A percentile compares a stretch with the other conserved stretches of the same genome.
These are phyloP conservation scores for Russula sp. DNA, from an alignment of 768 basidiomycete genomes.

Conservation along the genomic window DNA sequence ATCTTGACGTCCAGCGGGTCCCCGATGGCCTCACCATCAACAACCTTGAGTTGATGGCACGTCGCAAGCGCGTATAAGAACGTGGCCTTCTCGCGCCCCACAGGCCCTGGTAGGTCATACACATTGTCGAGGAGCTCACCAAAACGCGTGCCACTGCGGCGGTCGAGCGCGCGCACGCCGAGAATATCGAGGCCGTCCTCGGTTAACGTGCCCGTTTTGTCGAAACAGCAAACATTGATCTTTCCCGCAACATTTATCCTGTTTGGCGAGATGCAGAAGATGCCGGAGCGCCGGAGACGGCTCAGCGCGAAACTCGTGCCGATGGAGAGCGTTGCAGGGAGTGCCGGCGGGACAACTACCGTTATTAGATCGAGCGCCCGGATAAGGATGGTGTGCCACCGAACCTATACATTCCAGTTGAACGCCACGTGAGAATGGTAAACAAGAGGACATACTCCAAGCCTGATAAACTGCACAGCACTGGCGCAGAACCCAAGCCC, in stretches of 20 bases:
- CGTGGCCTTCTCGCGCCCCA: slow-evolving; percentile 64
- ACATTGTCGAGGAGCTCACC: slow-evolving; percentile 87
- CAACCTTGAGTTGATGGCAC: slow-evolving; percentile 90
- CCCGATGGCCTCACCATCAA: slow-evolving; percentile 83
- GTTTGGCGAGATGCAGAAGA: slow-evolving; percentile 96
- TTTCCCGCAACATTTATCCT: slow-evolving; percentile 94
- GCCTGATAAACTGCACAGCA: slow-evolving; percentile 84
- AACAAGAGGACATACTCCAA: slow-evolving; percentile 55
- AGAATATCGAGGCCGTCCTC: slow-evolving; percentile 98
- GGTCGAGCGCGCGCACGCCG: slow-evolving; percentile 82
- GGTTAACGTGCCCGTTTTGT: slow-evolving; percentile 97
- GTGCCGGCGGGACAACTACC: slow-evolving; percentile 93
- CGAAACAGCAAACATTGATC: slow-evolving; percentile 96
- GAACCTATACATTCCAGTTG: slow-evolving; percentile 46
- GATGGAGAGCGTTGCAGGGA: slow-evolving; percentile 95
- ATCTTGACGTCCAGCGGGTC: slow-evolving; percentile 97
- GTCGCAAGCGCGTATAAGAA: slow-evolving; percentile 92
- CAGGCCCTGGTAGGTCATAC: slow-evolving; percentile 62
- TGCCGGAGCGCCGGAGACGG: slow-evolving; percentile 77
- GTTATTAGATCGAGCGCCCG: slow-evolving; percentile 95
- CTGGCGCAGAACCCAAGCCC: slow-evolving; percentile 86
- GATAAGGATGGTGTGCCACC: slow-evolving; percentile 84
- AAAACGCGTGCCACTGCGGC: slow-evolving; percentile 54
- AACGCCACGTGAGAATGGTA: slow-evolving; percentile 1
- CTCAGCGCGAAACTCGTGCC: slow-evolving; percentile 93